Conservation (phyloP, 805 yeast genomes). For the Grigorovia yakushimaensis region DNA sequence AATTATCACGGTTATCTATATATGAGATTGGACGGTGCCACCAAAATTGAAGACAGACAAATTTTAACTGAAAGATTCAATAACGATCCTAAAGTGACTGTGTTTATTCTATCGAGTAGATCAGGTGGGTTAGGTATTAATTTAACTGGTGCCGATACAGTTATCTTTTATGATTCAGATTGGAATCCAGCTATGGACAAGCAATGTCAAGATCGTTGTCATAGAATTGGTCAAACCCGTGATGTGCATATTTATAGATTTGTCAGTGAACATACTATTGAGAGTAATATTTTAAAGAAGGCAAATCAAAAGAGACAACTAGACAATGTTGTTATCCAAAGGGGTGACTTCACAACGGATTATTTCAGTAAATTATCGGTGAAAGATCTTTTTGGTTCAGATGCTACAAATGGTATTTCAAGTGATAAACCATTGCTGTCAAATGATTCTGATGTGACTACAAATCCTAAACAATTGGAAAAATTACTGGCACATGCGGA, state of each 20-base stretch:
- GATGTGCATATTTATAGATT: constrained; percentile 96
- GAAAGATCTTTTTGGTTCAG: constrained; percentile 65
- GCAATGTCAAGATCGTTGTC: constrained; percentile 98
- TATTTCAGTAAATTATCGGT: constrained; percentile 84
- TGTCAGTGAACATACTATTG: constrained; percentile 93
- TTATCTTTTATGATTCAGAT: constrained; percentile 93
- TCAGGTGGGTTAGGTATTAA: constrained; percentile 98
- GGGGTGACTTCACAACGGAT: constrained; percentile 97
- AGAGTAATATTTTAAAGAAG: constrained; percentile 83
- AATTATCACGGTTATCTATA: constrained; percentile 91
- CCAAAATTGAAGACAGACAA: constrained; percentile 95
- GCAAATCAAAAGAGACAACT: constrained; percentile 91
- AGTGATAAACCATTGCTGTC: constrained; percentile 32
- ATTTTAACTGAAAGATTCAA: constrained; percentile 87
- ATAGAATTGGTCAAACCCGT: constrained; percentile 95
- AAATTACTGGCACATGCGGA: constrained; percentile 82
- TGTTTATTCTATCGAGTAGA: constrained; percentile 85
- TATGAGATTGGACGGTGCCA: constrained; percentile 93
- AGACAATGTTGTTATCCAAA: constrained; percentile 92
- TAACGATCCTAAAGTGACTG: constrained; percentile 74
- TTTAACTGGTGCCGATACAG: constrained; percentile 97
- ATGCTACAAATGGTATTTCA: constrained; percentile 21
- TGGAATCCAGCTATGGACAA: constrained; percentile 99
- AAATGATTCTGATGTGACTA: constrained; percentile 25
- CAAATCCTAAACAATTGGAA: constrained; percentile 37